These are phyloP conservation scores for Paramecium biaurelia DNA, from an alignment of 73 alveolate species.

Conservation along the genomic window DNA sequence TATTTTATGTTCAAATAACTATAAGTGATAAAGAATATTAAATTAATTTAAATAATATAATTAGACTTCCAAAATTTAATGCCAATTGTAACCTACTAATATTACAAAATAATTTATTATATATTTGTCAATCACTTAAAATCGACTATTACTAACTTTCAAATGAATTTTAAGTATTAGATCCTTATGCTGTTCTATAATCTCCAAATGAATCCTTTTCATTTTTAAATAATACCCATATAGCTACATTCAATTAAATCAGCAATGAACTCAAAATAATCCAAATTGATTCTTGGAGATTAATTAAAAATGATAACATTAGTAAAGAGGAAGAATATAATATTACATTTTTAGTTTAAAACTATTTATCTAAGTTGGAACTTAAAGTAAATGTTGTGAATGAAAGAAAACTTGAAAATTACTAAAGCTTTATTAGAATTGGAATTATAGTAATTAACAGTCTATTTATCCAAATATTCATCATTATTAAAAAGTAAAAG, in stretches of 20 bases:
- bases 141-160: not conserved
- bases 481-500: not conserved
- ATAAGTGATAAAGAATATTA: not conserved
- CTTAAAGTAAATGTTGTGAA: not conserved
- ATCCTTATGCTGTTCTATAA: not conserved
- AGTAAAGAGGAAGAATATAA: not conserved
- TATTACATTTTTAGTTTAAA: not conserved
- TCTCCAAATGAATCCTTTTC: not conserved
- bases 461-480: not conserved
- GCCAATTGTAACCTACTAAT: not conserved
- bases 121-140: not conserved
- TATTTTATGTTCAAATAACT: not conserved
- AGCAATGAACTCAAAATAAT: not conserved
- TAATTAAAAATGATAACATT: not conserved
- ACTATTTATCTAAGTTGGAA: not conserved
- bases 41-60: not conserved
- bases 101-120: not conserved
- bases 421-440: not conserved
- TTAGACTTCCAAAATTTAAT: not conserved
- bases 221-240: not conserved
- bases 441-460: not conserved
- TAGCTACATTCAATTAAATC: not conserved
- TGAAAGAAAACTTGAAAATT: not conserved
- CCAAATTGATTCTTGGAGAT: not conserved
- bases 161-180: not conserved